phyloP scores from a whole-genome alignment of 257 asterid genomes.

The Prunella vulgaris region DNA sequence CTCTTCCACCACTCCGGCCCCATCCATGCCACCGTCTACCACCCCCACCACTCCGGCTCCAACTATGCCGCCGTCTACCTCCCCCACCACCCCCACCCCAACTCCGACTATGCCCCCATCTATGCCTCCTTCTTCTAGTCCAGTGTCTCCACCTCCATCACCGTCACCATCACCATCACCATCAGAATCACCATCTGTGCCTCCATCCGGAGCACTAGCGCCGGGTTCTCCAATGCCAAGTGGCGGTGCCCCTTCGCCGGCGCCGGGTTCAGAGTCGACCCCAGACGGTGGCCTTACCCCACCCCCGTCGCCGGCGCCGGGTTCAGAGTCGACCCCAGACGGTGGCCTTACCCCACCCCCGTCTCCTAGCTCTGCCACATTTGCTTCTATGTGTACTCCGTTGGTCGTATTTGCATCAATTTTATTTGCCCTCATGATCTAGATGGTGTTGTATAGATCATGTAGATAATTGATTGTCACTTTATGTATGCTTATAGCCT shows the following conservation, averaged over 20 bases:
- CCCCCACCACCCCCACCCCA: slow-evolving; percentile 24
- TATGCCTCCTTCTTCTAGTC: slow-evolving; percentile 8
- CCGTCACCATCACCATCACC: slow-evolving; percentile 10
- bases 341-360: slow-evolving; percentile 30
- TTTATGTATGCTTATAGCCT: background rate
- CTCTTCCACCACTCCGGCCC: slow-evolving; percentile 12
- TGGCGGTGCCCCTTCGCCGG: slow-evolving; percentile 12
- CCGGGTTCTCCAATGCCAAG: slow-evolving; percentile 25
- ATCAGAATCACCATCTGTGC: slow-evolving; percentile 7
- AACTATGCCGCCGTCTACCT: background rate
- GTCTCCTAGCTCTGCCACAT: slow-evolving; percentile 32
- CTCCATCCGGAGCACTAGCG: slow-evolving; percentile 7
- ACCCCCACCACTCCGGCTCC: slow-evolving; percentile 19
- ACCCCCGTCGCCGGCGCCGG: slow-evolving; percentile 28
- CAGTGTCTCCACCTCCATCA: background rate
- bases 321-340: background rate
- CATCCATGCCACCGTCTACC: background rate
- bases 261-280: background rate
- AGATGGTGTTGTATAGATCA: slow-evolving; percentile 20
- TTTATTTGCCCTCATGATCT: slow-evolving; percentile 28
- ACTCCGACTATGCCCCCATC: slow-evolving; percentile 19
- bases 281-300: slow-evolving; percentile 18
- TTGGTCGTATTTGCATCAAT: slow-evolving; percentile 21
- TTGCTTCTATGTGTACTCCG: background rate
- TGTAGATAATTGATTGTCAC: background rate